Base-by-base conservation (phyloP, 2,329 filamentous ascomycete species). In the Ilyonectria sp. region DNA sequence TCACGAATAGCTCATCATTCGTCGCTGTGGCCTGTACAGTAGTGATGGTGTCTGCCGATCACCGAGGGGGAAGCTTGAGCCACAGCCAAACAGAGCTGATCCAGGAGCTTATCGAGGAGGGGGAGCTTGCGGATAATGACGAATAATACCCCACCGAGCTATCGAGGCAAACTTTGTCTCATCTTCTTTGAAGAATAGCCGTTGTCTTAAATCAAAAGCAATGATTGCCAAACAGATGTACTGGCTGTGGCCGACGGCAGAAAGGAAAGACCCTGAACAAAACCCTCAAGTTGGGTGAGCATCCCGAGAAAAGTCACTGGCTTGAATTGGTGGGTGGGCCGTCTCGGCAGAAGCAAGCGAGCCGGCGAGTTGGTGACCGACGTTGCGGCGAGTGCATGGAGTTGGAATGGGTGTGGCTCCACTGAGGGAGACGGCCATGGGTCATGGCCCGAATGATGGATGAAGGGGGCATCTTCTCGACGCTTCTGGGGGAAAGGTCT, bases 41-140 rank as follows among this genome's bases (percentile, higher is more conserved):
- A 21, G 17, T 43, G 43, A 59, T 23, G 66, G 66, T 75, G 67
- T 71, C 69, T 75, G 71, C 67, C 72, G 69, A 75, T 75, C 73
- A 66, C 52, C 65, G 60, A 68, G 73, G 62, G 69, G 73, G 62
- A 67, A 65, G 60, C 40, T 65, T 65, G 60, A 65, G 56, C 57
- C 19, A 58, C 56, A 65, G 43, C 7, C 63, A 35, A 55, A 37
- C 23, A 29, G 17, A 10, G 15, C 37, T n/a, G 54, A 46, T 26
- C 43, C 19, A 49, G 29, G 15, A 50, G 26, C 54, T 43, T 31
- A 55, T 50, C 55, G 62, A 37, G 62, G 61, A 47, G 31, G 40
- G 40, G 60, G 26, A 10, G n/a, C n/a, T 13, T 9, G n/a, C 15
- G 29, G 23, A 49, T 10, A 23, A 33, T 15, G 46, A 37, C 11